phyloP scores from a whole-genome alignment of 192 early-diverging fungal genomes.

The Mycoemilia scoparia region DNA sequence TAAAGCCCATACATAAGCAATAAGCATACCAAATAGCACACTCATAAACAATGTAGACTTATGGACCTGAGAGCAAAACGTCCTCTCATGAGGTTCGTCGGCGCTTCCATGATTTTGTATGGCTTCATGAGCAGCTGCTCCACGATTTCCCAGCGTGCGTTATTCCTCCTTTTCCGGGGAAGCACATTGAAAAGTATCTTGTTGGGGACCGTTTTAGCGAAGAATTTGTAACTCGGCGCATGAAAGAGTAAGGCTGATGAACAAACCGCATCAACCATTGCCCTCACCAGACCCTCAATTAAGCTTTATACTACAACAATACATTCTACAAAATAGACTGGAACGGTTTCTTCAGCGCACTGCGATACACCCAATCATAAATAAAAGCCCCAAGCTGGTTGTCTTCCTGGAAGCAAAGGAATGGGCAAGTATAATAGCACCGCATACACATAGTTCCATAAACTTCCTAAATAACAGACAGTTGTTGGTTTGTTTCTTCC shows the following conservation, averaged over 20 bases:
- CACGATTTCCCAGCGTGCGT: slow-evolving; percentile 66
- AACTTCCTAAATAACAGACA: slow-evolving; percentile 42
- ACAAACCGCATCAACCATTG: not conserved
- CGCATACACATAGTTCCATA: slow-evolving; percentile 6
- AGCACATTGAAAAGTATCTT: slow-evolving; percentile 83
- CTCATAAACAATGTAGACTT: slow-evolving; percentile 9
- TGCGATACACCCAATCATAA: slow-evolving; percentile 61
- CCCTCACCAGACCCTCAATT: not conserved
- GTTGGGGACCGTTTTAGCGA: slow-evolving; percentile 85
- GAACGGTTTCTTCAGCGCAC: slow-evolving; percentile 75
- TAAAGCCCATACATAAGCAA: not conserved
- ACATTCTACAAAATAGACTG: slow-evolving; percentile 44
- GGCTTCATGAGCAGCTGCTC: slow-evolving; percentile 56
- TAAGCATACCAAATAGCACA: no score
- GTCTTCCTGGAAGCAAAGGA: slow-evolving; percentile 75
- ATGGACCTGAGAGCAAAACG: slow-evolving; percentile 9
- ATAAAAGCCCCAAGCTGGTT: slow-evolving; percentile 43
- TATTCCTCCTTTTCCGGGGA: slow-evolving; percentile 78
- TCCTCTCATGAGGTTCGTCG: slow-evolving; percentile 52
- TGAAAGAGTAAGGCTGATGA: slow-evolving; percentile 33
- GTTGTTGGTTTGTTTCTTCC: slow-evolving; percentile 60
- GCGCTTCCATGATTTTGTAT: slow-evolving; percentile 89
- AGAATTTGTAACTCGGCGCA: slow-evolving; percentile 77
- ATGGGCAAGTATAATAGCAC: no score
- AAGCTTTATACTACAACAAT: slow-evolving; percentile 1